These are phyloP conservation scores for Lachnellula hyalina DNA, from an alignment of 2,329 filamentous ascomycete genomes.

Conservation along the genomic window DNA sequence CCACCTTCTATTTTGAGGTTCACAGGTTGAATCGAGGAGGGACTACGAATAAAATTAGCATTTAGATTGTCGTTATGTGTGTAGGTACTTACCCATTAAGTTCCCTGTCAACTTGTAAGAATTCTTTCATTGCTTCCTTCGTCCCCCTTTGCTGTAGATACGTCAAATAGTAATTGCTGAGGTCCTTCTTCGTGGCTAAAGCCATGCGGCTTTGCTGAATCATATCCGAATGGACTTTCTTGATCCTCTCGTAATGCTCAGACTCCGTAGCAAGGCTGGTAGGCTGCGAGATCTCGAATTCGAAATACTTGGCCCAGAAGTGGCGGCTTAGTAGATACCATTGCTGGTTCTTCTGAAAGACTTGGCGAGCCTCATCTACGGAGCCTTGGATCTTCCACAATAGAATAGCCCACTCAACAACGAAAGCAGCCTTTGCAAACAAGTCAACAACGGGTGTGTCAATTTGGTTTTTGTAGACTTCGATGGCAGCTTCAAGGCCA, in stretches of 20 bases:
- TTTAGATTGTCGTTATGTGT: background rate
- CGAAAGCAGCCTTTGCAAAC: slow-evolving; percentile 78
- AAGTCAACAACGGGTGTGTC: slow-evolving; percentile 66
- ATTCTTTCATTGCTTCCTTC: slow-evolving; percentile 80
- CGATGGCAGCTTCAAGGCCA: slow-evolving; percentile 78
- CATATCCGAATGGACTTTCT: slow-evolving; percentile 72
- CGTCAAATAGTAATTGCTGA: slow-evolving; percentile 72
- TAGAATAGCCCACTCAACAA: slow-evolving; percentile 81
- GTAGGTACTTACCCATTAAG: slow-evolving; percentile 66
- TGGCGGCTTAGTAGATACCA: slow-evolving; percentile 79
- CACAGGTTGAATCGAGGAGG: slow-evolving; percentile 37
- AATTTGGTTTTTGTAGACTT: slow-evolving; percentile 76
- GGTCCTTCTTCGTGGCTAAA: slow-evolving; percentile 61
- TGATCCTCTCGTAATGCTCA: slow-evolving; percentile 67
- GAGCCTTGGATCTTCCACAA: slow-evolving; percentile 85
- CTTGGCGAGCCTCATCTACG: slow-evolving; percentile 71
- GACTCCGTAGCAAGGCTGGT: slow-evolving; percentile 59
- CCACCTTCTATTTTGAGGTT: slow-evolving; percentile 33
- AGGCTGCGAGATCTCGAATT: slow-evolving; percentile 84
- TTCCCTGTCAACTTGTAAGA: slow-evolving; percentile 75
- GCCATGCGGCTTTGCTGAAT: slow-evolving; percentile 67
- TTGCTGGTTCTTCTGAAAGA: slow-evolving; percentile 77
- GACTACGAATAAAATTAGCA: slow-evolving; percentile 30
- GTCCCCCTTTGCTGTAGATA: slow-evolving; percentile 80
- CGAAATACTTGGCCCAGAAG: slow-evolving; percentile 87